phyloP scores from a whole-genome alignment of 2,329 filamentous ascomycete species.

The Diplodia seriata region DNA sequence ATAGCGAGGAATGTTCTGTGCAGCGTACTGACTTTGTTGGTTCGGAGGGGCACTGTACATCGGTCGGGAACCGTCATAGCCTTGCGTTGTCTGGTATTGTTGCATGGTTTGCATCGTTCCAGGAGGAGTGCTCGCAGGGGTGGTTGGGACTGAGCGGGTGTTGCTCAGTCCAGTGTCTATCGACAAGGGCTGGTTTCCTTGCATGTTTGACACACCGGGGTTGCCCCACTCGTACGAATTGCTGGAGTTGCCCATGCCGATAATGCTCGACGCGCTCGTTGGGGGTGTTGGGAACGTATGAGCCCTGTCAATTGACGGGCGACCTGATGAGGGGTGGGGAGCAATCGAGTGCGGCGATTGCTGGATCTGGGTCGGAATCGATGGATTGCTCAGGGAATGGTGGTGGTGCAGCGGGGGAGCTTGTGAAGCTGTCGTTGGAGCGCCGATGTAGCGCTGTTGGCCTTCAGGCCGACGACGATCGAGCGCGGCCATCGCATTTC shows the following conservation, averaged over 20 bases:
- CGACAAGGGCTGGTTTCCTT: constrained; percentile 74
- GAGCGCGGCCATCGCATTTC: constrained; percentile 71
- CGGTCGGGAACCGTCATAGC: constrained; percentile 77
- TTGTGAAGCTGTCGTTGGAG: constrained; percentile 60
- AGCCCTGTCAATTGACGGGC: constrained; percentile 80
- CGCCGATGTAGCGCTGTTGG: constrained; percentile 63
- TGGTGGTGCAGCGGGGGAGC: constrained; percentile 76
- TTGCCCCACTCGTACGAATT: constrained; percentile 79
- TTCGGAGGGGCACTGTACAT: constrained; percentile 77
- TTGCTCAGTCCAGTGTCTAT: constrained; percentile 82
- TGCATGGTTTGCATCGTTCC: constrained; percentile 81
- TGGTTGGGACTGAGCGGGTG: constrained; percentile 84
- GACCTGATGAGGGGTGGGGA: constrained; percentile 62
- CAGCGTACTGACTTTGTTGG: constrained; percentile 71
- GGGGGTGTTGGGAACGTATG: constrained; percentile 95
- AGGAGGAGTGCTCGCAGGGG: constrained; percentile 89
- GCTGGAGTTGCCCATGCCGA: constrained; percentile 75
- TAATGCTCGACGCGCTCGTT: constrained; percentile 88
- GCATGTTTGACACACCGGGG: constrained; percentile 51
- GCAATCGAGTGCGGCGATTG: constrained; percentile 72
- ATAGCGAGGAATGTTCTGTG: constrained; percentile 71
- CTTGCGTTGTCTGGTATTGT: constrained; percentile 73
- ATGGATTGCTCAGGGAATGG: constrained; percentile 68
- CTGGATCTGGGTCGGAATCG: constrained; percentile 64
- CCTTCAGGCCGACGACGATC: constrained; percentile 72